Conservation (phyloP, 2,329 filamentous ascomycete genomes). For the Rhynchosporium secalis region DNA sequence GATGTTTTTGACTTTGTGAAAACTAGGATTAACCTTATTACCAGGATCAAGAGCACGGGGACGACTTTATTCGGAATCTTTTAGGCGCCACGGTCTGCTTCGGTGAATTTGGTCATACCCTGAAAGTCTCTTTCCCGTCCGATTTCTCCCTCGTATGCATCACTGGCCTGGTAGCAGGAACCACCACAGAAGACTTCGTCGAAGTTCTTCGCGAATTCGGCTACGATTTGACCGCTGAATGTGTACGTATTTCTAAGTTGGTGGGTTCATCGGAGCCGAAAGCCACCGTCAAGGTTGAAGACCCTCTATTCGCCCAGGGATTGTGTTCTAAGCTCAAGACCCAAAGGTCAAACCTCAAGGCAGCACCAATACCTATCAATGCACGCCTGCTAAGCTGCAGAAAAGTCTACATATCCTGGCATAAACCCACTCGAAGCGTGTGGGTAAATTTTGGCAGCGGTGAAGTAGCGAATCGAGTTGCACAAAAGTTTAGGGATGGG, state of each 20-base stretch:
- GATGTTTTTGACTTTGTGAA: conserved; percentile 12
- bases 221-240: conserved; percentile 26
- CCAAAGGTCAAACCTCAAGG: conserved; percentile 20
- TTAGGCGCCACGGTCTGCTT: conserved; percentile 31
- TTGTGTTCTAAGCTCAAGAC: conserved; percentile 22
- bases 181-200: conserved; percentile 23
- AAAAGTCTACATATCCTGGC: conserved; percentile 36
- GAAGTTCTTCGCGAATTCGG: conserved; percentile 23
- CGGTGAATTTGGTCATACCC: conserved; percentile 29
- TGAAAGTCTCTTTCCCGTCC: conserved; percentile 33
- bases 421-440: conserved; percentile 31
- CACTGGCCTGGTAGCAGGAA: conserved; percentile 25
- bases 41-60: conserved; percentile 23
- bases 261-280: conserved; percentile 15
- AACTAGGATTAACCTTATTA: conserved; percentile 22
- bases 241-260: conserved; percentile 22
- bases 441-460: conserved; percentile 34
- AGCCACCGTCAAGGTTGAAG: conserved; percentile 29
- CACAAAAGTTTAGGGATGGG: conserved; percentile 29
- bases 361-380: conserved; percentile 22
- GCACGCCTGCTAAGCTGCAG: conserved; percentile 28
- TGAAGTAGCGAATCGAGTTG: conserved; percentile 30
- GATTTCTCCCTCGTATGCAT: conserved; percentile 35
- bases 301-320: conserved; percentile 30
- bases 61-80: conserved; percentile 32